Evolutionary conservation across 1,284 basidiomycete species (phyloP).

Genomic region (Laetiporus sulphureus): DNA sequence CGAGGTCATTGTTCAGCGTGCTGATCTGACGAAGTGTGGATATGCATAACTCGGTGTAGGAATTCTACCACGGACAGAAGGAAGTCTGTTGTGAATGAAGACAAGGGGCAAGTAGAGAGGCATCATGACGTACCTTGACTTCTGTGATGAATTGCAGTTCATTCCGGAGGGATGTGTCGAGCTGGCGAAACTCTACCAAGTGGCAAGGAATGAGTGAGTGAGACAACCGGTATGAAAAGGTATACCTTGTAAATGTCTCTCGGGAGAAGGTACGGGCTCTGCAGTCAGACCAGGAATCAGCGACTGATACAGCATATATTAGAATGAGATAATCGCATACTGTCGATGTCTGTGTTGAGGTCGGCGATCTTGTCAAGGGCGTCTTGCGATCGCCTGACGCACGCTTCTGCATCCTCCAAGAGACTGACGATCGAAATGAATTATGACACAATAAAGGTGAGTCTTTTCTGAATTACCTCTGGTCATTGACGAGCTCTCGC

Average conservation of each 20-base stretch:
- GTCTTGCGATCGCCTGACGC: slow-evolving; percentile 49
- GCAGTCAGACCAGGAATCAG: neutral
- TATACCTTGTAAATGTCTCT: slow-evolving; percentile 49
- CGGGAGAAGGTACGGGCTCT: slow-evolving; percentile 46
- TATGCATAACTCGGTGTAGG: slow-evolving; percentile 68
- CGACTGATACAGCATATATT: neutral
- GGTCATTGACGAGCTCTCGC: slow-evolving; percentile 40
- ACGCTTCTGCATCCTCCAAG: slow-evolving; percentile 53
- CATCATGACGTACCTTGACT: slow-evolving; percentile 43
- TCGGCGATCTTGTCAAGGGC: slow-evolving; percentile 49
- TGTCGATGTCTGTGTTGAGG: slow-evolving; percentile 45
- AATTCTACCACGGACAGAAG: slow-evolving; percentile 46
- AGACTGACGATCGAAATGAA: slow-evolving; percentile 31
- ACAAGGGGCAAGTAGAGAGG: neutral
- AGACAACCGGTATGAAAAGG: neutral
- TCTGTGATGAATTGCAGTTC: slow-evolving; percentile 52
- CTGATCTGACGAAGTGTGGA: slow-evolving; percentile 65
- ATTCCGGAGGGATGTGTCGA: slow-evolving; percentile 52
- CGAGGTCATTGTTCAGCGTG: slow-evolving; percentile 67
- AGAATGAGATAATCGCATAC: slow-evolving; percentile 28
- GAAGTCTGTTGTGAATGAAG: slow-evolving; percentile 1
- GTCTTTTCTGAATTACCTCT: slow-evolving; percentile 35
- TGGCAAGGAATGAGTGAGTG: too few species aligned
- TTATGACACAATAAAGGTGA: neutral
- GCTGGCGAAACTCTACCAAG: slow-evolving; percentile 51